Evolutionary conservation across 2,329 filamentous ascomycete genomes (phyloP).

Genomic region (Intubia oerlemansii): DNA sequence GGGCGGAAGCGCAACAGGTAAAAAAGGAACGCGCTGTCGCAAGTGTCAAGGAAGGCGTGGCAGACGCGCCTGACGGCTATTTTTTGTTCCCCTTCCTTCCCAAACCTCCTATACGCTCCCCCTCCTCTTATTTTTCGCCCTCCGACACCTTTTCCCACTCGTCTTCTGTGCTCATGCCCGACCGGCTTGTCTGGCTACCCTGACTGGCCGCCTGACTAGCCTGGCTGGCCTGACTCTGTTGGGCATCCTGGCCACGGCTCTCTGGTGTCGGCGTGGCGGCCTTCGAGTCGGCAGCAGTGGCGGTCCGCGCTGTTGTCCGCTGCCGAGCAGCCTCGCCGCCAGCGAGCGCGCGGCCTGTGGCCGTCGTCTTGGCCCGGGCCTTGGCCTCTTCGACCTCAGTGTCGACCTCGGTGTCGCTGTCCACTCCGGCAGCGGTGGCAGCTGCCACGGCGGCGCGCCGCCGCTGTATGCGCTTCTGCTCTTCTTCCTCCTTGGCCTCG

Average conservation of each 20-base stretch:
- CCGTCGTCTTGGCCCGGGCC: not conserved
- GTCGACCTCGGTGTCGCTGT: conserved; percentile 20
- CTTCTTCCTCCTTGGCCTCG: conserved; percentile 16
- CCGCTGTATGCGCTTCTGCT: conserved; percentile 7
- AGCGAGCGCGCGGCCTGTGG: no score
- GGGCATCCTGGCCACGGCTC: no score
- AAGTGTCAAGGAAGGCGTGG: no score
- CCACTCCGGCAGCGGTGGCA: conserved; percentile 13
- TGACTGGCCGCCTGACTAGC: no score
- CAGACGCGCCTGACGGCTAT: no score
- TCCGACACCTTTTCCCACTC: conserved; percentile 95
- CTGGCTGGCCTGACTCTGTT: no score
- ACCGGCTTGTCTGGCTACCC: conserved; percentile 25
- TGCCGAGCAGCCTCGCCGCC: conserved; percentile 7
- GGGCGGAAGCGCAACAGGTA: no score
- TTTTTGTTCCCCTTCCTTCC: no score
- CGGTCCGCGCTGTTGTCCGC: not conserved
- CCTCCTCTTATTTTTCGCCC: conserved; percentile 35
- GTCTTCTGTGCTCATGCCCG: conserved; percentile 61
- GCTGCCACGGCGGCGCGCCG: conserved; percentile 7
- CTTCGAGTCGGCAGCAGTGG: no score
- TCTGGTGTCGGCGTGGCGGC: no score
- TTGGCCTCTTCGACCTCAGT: conserved; percentile 23
- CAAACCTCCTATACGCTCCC: no score
- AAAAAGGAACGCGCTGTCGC: not conserved